Percentiles rank a stretch among this genome's conserved stretches.
Conservation (phyloP, 306 rosid species). For the Rosa multiflora region DNA sequence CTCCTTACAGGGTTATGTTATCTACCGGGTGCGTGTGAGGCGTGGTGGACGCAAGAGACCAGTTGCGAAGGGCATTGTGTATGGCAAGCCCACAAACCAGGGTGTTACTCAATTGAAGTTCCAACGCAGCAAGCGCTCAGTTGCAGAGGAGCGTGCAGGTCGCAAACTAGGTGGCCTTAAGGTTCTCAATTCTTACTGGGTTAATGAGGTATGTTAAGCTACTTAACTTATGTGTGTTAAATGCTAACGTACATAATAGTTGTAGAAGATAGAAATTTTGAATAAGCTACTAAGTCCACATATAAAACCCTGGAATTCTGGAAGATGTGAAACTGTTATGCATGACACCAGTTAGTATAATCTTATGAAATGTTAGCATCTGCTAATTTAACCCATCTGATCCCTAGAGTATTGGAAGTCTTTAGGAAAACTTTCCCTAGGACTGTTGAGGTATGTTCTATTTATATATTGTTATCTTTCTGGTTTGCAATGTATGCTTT, state of each 20-base stretch:
- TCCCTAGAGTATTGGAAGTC: not conserved
- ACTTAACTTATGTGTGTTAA: not conserved
- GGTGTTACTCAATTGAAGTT: constrained; percentile 92
- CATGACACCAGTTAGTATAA: not conserved
- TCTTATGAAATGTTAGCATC: not conserved
- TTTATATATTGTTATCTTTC: not conserved
- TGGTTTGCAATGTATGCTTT: not conserved
- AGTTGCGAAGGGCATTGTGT: constrained; percentile 89
- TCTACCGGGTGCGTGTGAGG: constrained; percentile 86
- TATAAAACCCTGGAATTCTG: too few species aligned
- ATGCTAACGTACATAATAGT: not conserved
- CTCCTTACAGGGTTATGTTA: constrained; percentile 62
- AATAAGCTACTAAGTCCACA: not conserved
- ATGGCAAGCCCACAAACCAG: constrained; percentile 91
- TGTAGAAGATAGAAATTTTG: not conserved
- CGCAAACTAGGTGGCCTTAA: constrained; percentile 83
- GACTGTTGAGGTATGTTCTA: not conserved
- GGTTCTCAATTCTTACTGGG: constrained; percentile 89
- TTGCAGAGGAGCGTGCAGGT: constrained; percentile 94
- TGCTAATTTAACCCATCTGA: not conserved
- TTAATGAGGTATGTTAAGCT: constrained; percentile 61
- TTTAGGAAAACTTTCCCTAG: not conserved
- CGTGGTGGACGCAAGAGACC: constrained; percentile 95
- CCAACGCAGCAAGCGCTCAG: constrained; percentile 87
- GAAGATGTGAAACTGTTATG: not conserved